phyloP scores from a whole-genome alignment of 768 basidiomycete genomes.

The Tricholoma furcatifolium region DNA sequence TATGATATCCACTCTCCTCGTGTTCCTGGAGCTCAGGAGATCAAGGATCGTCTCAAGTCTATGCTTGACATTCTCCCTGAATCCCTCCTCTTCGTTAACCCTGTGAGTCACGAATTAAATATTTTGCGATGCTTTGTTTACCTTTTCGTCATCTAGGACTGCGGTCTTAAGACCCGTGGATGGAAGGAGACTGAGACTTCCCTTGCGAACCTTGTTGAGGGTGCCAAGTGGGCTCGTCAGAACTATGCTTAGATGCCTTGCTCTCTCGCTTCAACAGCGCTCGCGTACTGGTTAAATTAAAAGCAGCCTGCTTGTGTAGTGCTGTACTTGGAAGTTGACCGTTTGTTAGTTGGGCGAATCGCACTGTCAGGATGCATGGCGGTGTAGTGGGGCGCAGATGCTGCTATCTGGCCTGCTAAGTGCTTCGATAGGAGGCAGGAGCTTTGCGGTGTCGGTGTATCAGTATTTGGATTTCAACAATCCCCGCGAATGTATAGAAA shows the following conservation, averaged over 20 bases:
- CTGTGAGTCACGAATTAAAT: conserved; percentile 38
- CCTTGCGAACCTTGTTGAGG: conserved; percentile 82
- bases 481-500: conserved; percentile 39
- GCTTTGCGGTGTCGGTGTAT: conserved; percentile 39
- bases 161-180: conserved; percentile 97
- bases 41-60: conserved; percentile 84
- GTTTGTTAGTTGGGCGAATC: conserved; percentile 47
- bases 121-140: conserved; percentile 6
- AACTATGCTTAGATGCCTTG: conserved; percentile 63
- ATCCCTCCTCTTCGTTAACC: conserved; percentile 88
- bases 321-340: conserved; percentile 41
- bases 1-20: conserved; percentile 99
- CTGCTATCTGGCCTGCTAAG: conserved; percentile 35
- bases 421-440: conserved; percentile 37
- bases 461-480: conserved; percentile 81
- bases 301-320: conserved; percentile 22
- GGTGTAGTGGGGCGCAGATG: conserved; percentile 29
- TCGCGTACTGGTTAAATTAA: conserved; percentile 66
- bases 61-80: conserved; percentile 83
- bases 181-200: conserved; percentile 98
- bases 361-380: conserved; percentile 23
- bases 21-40: conserved; percentile 91
- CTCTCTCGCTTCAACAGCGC: conserved; percentile 90
- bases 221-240: conserved; percentile 91
- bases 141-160: conserved; percentile 52